Conservation (phyloP, 345 rosid species). For the Limnanthes douglasii region DNA sequence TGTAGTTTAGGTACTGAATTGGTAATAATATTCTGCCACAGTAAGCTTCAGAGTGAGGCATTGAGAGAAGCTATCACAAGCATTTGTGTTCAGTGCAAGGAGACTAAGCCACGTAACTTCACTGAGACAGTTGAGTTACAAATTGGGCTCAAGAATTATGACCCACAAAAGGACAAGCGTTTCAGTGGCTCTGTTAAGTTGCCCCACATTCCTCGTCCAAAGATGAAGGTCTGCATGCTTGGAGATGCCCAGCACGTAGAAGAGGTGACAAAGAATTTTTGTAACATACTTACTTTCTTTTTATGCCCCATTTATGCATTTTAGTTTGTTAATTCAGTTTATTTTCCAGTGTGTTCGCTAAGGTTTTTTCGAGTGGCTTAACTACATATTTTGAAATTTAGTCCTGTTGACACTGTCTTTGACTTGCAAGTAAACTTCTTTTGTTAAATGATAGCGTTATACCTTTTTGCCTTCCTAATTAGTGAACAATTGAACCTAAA, state of each 20-base stretch:
- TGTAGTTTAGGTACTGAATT: too few species aligned
- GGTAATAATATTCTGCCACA: too few species aligned
- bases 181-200: conserved; percentile 62
- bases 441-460: neutral
- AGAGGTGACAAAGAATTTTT: too few species aligned
- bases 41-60: conserved; percentile 89
- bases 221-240: conserved; percentile 60
- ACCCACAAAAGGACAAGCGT: conserved; percentile 89
- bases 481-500: neutral
- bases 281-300: neutral
- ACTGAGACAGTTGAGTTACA: conserved; percentile 86
- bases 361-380: neutral
- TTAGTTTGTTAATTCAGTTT: neutral
- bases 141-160: conserved; percentile 93
- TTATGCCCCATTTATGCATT: neutral
- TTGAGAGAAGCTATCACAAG: conserved; percentile 67
- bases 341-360: neutral
- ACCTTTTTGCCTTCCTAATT: neutral
- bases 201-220: conserved; percentile 51
- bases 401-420: neutral
- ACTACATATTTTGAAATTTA: neutral
- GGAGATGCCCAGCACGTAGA: conserved; percentile 63
- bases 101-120: conserved; percentile 57
- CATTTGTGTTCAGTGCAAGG: conserved; percentile 32
- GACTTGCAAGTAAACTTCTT: neutral